These are phyloP conservation scores for Physcomitrellopsis africana DNA, from an alignment of 225 moss, liverwort and hornwort species.

Conservation along the genomic window DNA sequence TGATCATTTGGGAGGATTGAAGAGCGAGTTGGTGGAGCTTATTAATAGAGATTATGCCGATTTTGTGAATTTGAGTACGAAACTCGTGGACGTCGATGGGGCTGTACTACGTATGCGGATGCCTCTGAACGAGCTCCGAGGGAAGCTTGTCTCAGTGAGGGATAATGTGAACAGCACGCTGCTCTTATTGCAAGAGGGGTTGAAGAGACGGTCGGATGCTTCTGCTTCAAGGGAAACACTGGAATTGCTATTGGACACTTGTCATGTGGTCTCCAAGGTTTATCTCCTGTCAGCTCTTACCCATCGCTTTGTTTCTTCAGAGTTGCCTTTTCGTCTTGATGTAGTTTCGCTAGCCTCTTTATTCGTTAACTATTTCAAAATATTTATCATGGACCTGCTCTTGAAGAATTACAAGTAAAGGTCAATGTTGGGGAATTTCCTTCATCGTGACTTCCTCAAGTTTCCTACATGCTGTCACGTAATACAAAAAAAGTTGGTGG, in stretches of 20 bases:
- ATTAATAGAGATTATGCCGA: constrained; percentile 90
- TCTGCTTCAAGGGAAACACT: constrained; percentile 80
- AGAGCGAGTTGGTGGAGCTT: constrained; percentile 93
- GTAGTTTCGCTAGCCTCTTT: background rate
- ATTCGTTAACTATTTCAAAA: background rate
- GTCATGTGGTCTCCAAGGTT: constrained; percentile 95
- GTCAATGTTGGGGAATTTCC: background rate
- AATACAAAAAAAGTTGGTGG: background rate
- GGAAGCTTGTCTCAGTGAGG: constrained; percentile 64
- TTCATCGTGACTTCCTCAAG: constrained; percentile 1
- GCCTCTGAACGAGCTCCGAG: constrained; percentile 86
- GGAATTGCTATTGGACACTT: constrained; percentile 90
- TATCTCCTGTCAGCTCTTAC: constrained; percentile 20
- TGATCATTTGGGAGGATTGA: constrained; percentile 78
- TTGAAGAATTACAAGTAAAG: background rate
- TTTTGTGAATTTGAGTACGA: constrained; percentile 90
- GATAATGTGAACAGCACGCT: constrained; percentile 78
- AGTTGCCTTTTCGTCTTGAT: background rate
- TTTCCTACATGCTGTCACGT: background rate
- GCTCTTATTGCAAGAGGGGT: constrained; percentile 72
- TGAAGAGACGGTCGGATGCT: constrained; percentile 85
- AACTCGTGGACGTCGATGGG: constrained; percentile 93
- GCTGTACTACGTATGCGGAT: constrained; percentile 92
- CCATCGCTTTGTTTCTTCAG: background rate
- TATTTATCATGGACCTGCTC: background rate